phyloP scores from a whole-genome alignment of 345 rosid species.

The Aethionema arabicum region DNA sequence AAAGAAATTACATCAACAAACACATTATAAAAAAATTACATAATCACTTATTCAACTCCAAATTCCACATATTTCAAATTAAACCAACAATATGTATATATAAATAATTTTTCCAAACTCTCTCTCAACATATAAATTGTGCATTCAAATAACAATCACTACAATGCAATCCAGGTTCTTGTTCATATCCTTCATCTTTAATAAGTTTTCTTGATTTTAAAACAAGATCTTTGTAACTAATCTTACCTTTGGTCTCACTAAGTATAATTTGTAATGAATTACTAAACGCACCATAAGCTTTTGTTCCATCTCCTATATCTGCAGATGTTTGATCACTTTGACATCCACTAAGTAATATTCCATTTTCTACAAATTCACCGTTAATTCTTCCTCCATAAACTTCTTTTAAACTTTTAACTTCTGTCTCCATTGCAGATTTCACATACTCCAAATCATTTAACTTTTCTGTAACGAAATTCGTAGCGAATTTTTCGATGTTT shows the following conservation, averaged over 20 bases:
- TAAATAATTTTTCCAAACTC: neutral
- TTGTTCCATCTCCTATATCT: conserved; percentile 63
- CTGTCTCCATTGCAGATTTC: conserved; percentile 9
- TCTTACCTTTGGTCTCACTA: conserved; percentile 49
- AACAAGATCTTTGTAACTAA: conserved; percentile 59
- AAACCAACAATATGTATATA: neutral
- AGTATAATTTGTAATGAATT: conserved; percentile 73
- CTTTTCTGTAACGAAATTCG: neutral
- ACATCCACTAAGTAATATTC: conserved; percentile 82
- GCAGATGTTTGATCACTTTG: conserved; percentile 83
- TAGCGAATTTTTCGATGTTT: conserved; percentile 43
- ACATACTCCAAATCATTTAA: conserved; percentile 5
- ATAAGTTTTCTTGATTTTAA: conserved; percentile 52
- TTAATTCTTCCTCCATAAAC: conserved; percentile 58
- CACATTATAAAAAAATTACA: no score
- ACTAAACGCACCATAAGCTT: conserved; percentile 82
- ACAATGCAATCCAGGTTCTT: conserved; percentile 84
- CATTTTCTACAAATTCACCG: conserved; percentile 52
- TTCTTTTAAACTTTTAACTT: conserved; percentile 44
- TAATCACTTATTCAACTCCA: no score
- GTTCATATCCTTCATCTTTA: conserved; percentile 61
- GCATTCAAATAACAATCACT: conserved; percentile 44
- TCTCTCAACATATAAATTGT: conserved; percentile 33
- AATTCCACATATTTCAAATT: neutral
- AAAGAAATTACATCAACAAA: no score